Conservation (phyloP, 2,329 filamentous ascomycete species). For the Chaetomiaceae sp. region DNA sequence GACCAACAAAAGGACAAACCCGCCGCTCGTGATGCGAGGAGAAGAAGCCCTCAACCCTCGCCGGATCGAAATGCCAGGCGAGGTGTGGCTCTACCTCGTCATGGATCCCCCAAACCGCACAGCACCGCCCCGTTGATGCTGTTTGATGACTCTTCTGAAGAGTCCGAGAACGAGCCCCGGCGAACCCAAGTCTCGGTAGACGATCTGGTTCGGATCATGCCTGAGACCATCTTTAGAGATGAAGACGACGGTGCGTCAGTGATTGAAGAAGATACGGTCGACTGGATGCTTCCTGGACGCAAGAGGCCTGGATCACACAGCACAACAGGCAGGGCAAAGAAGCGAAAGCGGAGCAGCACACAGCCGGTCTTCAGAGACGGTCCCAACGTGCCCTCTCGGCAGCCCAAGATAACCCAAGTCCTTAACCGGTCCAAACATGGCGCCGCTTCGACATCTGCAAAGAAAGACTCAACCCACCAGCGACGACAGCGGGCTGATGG, state of each 20-base stretch:
- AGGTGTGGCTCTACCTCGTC: slow-evolving; percentile 47
- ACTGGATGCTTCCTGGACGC: slow-evolving; percentile 43
- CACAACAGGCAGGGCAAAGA: slow-evolving; percentile 29
- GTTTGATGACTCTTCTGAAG: slow-evolving; percentile 46
- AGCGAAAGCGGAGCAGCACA: slow-evolving; percentile 27
- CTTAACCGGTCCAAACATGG: slow-evolving; percentile 22
- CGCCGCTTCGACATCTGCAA: neutral
- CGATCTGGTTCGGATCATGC: neutral
- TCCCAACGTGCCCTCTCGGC: slow-evolving; percentile 24
- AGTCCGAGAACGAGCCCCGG: slow-evolving; percentile 29
- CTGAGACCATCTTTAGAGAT: neutral
- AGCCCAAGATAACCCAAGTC: slow-evolving; percentile 32
- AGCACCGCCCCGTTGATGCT: slow-evolving; percentile 35
- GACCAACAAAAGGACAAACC: slow-evolving; percentile 43
- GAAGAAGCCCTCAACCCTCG: slow-evolving; percentile 32
- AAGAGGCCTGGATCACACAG: slow-evolving; percentile 34
- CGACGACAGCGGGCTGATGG: neutral
- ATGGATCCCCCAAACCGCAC: slow-evolving; percentile 29
- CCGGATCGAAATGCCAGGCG: slow-evolving; percentile 38
- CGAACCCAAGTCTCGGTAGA: neutral
- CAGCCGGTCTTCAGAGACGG: slow-evolving; percentile 31
- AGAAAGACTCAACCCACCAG: slow-evolving; percentile 8
- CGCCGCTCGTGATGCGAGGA: slow-evolving; percentile 28
- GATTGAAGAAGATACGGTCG: slow-evolving; percentile 49
- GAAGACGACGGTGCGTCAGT: slow-evolving; percentile 29